Conservation (phyloP, 2,329 filamentous ascomycete species). For the Neurospora crassa region DNA sequence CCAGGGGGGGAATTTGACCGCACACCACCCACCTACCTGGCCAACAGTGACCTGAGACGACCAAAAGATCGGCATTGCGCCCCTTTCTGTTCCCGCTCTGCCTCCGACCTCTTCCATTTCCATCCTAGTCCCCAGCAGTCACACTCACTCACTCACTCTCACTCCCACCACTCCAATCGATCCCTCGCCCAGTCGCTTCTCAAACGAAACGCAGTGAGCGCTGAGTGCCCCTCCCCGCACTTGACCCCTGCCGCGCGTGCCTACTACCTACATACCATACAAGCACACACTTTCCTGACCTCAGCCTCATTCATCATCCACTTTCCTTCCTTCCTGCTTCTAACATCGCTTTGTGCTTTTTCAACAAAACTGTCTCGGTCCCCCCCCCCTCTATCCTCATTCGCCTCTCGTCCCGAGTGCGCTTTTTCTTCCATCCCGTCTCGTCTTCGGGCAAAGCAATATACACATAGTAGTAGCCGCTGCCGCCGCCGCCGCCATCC, state of each 20-base stretch:
- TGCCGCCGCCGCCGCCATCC: slow-evolving; percentile 13
- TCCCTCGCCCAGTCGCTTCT: neutral
- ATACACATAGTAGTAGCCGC: neutral
- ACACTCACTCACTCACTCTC: neutral
- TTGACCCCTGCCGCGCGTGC: slow-evolving; percentile 4
- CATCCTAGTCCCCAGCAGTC: neutral
- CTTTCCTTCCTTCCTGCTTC: slow-evolving; percentile 12
- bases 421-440: slow-evolving; percentile 1
- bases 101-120: neutral
- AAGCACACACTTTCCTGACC: slow-evolving; percentile 9
- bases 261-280: neutral
- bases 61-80: neutral
- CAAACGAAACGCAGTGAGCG: slow-evolving; percentile 4
- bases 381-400: neutral
- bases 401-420: neutral
- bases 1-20: neutral
- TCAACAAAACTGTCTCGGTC: slow-evolving; percentile 3
- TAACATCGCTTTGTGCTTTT: slow-evolving; percentile 10
- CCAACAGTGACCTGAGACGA: neutral
- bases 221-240: neutral
- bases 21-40: neutral
- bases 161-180: no score
- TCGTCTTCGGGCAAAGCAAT: slow-evolving; percentile 1
- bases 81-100: neutral
- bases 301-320: slow-evolving; percentile 14